Evolutionary conservation across 108 stramenopile genomes (phyloP).

Genomic region (Pelagomonas calceolata): DNA sequence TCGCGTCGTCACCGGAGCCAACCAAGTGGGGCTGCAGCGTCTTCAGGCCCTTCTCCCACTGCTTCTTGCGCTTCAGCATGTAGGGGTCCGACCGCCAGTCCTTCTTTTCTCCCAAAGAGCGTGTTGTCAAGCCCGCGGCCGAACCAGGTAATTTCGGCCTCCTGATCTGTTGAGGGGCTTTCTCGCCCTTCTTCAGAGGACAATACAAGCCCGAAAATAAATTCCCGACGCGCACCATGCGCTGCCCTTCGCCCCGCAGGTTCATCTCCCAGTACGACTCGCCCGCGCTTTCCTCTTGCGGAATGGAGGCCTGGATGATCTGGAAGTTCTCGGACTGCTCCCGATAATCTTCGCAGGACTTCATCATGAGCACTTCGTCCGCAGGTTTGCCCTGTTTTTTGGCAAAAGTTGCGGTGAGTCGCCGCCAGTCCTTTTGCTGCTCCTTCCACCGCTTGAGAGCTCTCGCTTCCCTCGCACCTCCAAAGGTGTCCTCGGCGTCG

Average conservation of each 20-base stretch:
- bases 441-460: conserved; percentile 2
- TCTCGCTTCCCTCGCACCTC: conserved; percentile 4
- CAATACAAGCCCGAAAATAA: conserved; percentile 9
- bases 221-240: conserved; percentile 6
- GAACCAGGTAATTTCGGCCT: neutral
- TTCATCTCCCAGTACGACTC: conserved; percentile 13
- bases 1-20: neutral
- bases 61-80: neutral
- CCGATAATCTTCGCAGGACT: conserved; percentile 5
- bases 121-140: neutral
- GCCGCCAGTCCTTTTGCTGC: conserved; percentile 5
- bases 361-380: conserved; percentile 3
- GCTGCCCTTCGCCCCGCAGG: conserved; percentile 1
- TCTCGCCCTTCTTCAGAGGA: neutral
- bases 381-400: neutral
- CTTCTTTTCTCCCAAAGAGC: neutral
- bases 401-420: neutral
- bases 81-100: neutral
- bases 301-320: conserved; percentile 7
- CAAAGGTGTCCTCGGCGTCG: neutral
- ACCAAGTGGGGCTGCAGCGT: neutral
- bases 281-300: conserved; percentile 5
- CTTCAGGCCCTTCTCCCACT: neutral
- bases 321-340: conserved; percentile 12
- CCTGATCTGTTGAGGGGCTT: neutral